Percentiles rank a stretch among this genome's conserved stretches.
Conservation (phyloP, 139 green algal species). For the Coelastrella sp. region DNA sequence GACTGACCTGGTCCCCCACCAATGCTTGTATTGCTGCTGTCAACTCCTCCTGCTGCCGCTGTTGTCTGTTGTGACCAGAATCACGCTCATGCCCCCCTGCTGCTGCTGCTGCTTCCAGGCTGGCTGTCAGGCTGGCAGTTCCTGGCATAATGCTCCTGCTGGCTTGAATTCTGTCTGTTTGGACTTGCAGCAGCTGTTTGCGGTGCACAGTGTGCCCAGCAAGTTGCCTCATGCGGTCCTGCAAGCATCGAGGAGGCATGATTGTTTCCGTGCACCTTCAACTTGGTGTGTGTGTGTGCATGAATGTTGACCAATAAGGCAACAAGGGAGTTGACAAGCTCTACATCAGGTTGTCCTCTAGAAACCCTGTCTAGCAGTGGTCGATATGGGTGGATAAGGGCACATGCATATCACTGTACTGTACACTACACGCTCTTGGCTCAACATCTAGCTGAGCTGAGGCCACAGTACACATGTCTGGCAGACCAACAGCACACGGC, state of each 20-base stretch:
- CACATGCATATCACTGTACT: neutral
- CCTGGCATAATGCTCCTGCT: neutral
- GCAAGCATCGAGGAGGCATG: neutral
- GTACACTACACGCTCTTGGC: neutral
- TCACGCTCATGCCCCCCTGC: neutral
- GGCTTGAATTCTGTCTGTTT: neutral
- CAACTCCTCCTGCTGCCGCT: constrained; percentile 1
- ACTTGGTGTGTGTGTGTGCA: neutral
- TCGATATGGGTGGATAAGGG: neutral
- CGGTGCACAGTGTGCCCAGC: neutral
- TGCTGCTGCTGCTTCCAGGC: neutral
- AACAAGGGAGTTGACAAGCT: neutral
- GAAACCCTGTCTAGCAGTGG: no score
- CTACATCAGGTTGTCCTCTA: neutral
- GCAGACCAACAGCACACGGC: no score
- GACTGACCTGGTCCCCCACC: neutral
- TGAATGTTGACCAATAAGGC: neutral
- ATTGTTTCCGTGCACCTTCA: no score
- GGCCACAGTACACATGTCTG: neutral
- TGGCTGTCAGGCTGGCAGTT: neutral
- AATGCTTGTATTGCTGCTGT: neutral
- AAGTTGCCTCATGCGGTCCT: constrained; percentile 9
- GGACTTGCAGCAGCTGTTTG: neutral
- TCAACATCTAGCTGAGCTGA: neutral
- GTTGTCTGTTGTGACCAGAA: neutral